phyloP scores from a whole-genome alignment of 148 eudicot species.

The Heliosperma pusillum region DNA sequence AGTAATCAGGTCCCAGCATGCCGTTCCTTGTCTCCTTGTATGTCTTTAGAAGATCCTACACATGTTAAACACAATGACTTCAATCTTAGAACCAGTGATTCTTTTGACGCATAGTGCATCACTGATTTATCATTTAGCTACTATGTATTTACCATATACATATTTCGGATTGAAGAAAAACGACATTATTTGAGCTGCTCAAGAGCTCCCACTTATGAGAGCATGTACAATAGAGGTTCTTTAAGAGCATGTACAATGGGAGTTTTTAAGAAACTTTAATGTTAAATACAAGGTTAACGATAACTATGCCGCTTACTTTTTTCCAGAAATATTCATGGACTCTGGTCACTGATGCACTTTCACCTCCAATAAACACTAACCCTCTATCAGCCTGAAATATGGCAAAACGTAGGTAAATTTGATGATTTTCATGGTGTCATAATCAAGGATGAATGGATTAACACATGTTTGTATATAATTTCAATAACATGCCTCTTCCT shows the following conservation, averaged over 20 bases:
- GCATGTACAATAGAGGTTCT: no score
- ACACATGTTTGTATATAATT: not conserved
- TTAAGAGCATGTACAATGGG: no score
- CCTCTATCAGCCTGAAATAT: conserved; percentile 58
- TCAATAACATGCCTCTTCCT: conserved; percentile 48
- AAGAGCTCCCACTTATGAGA: no score
- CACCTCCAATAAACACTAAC: conserved; percentile 73
- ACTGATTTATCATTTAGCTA: no score
- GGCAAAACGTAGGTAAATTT: conserved; percentile 2
- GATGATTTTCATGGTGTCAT: not conserved
- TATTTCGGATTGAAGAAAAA: no score
- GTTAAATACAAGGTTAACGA: not conserved
- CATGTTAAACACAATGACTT: not conserved
- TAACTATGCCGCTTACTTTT: conserved; percentile 44
- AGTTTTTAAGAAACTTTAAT: not conserved
- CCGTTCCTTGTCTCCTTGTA: conserved; percentile 88
- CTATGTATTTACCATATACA: no score
- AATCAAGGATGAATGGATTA: not conserved
- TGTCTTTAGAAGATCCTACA: conserved; percentile 62
- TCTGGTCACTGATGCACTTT: conserved; percentile 76
- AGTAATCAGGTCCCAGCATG: conserved; percentile 93
- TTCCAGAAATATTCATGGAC: conserved; percentile 88
- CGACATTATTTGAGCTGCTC: no score
- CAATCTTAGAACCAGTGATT: no score
- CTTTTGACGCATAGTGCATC: no score